These are phyloP conservation scores for Leccinum barrowsii DNA, from an alignment of 768 basidiomycete genomes.

Conservation along the genomic window DNA sequence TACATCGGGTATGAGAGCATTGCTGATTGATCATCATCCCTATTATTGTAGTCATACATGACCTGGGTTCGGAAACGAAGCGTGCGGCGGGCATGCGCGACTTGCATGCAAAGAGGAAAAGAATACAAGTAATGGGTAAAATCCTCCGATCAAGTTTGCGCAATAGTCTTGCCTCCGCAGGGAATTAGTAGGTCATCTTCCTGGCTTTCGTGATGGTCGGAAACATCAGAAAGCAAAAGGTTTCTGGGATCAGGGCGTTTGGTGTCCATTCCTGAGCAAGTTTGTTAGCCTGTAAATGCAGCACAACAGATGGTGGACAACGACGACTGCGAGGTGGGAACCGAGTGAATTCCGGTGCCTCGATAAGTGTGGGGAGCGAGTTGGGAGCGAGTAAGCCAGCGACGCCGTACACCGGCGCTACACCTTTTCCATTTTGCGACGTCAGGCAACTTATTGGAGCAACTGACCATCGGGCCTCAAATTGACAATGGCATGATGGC, in stretches of 20 bases:
- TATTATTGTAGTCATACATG: too few relatives aligned
- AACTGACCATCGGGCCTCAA: too few relatives aligned
- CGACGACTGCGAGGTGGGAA: background rate
- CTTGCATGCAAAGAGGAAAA: slow-evolving; percentile 76
- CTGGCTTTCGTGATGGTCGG: background rate
- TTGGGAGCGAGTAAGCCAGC: background rate
- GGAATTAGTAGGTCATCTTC: slow-evolving; percentile 22
- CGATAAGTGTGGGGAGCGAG: background rate
- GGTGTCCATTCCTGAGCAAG: slow-evolving; percentile 10
- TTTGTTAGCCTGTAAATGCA: background rate
- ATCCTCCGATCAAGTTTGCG: slow-evolving; percentile 66
- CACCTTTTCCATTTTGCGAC: background rate
- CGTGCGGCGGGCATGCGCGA: slow-evolving; percentile 8
- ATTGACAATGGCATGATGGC: too few relatives aligned
- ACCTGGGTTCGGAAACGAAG: too few relatives aligned
- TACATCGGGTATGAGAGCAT: too few relatives aligned
- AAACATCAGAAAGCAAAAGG: slow-evolving; percentile 4
- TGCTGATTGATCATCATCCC: too few relatives aligned
- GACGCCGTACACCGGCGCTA: background rate
- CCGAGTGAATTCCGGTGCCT: background rate
- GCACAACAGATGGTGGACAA: slow-evolving; percentile 17
- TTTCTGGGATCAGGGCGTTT: slow-evolving; percentile 10
- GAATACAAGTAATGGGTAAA: slow-evolving; percentile 63
- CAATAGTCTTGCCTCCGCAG: slow-evolving; percentile 52
- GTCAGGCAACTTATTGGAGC: too few relatives aligned